phyloP scores from a whole-genome alignment of 2,329 filamentous ascomycete genomes.

The Pestalotiopsis sp. region DNA sequence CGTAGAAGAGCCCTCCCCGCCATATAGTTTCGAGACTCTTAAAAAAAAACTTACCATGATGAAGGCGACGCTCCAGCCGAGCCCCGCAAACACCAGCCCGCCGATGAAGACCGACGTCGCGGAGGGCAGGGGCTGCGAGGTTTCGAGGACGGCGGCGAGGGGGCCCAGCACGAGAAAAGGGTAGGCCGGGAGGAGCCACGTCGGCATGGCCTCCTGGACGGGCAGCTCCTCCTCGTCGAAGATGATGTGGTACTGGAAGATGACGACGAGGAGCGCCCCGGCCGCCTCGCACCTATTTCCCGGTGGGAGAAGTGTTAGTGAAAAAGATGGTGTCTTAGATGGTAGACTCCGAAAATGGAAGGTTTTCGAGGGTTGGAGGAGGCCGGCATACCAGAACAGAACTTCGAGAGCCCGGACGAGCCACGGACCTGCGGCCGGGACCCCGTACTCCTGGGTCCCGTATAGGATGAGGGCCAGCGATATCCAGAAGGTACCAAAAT shows the following conservation, averaged over 20 bases:
- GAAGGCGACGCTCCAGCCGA: slow-evolving; percentile 51
- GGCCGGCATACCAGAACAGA: slow-evolving; percentile 46
- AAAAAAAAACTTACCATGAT: slow-evolving; percentile 42
- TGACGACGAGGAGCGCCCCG: slow-evolving; percentile 10
- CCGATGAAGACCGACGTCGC: slow-evolving; percentile 49
- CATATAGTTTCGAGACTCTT: not conserved
- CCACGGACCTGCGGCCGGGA: slow-evolving; percentile 37
- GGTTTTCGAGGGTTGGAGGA: not conserved
- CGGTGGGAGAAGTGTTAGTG: not conserved
- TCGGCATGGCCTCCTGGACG: slow-evolving; percentile 51
- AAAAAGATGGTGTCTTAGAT: not conserved
- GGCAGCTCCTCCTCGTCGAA: slow-evolving; percentile 35
- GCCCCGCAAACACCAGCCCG: slow-evolving; percentile 51
- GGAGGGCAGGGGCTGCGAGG: slow-evolving; percentile 40
- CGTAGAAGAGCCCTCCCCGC: too few species aligned
- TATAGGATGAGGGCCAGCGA: slow-evolving; percentile 64
- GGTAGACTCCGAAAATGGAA: too few species aligned
- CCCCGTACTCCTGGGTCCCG: slow-evolving; percentile 63
- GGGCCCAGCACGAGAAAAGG: slow-evolving; percentile 53
- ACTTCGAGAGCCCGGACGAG: slow-evolving; percentile 43
- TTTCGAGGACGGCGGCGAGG: slow-evolving; percentile 47
- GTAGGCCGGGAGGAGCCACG: slow-evolving; percentile 54
- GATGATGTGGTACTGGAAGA: slow-evolving; percentile 17
- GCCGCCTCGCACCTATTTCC: slow-evolving; percentile 31
- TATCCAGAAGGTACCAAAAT: slow-evolving; percentile 60